A percentile compares a stretch with the other conserved stretches of the same genome.
Conservation (phyloP, 768 basidiomycete genomes). For the Tricholoma sp. region DNA sequence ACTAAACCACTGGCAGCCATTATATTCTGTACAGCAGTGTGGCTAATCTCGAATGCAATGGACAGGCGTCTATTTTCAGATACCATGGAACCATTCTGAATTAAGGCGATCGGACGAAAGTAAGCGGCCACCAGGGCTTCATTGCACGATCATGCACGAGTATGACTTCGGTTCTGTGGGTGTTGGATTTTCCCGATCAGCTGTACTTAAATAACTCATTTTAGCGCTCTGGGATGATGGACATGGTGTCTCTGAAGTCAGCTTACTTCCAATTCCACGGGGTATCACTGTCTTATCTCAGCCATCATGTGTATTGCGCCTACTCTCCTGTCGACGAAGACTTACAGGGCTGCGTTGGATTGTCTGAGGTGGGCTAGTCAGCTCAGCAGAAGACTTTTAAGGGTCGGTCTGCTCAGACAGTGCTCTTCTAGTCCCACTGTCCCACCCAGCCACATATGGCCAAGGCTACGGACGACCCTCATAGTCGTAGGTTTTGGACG, state of each 20-base stretch:
- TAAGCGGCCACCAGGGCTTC: no score
- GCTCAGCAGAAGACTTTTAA: slow-evolving; percentile 33
- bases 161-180: no score
- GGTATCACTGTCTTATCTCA: slow-evolving; percentile 23
- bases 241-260: background rate
- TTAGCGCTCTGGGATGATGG: background rate
- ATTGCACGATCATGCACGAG: no score
- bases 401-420: slow-evolving; percentile 26
- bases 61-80: background rate
- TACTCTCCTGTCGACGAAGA: slow-evolving; percentile 59
- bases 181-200: no score
- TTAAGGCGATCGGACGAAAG: no score
- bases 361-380: slow-evolving; percentile 37
- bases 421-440: slow-evolving; percentile 13
- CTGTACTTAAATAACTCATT: no score
- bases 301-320: slow-evolving; percentile 38
- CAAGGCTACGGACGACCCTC: slow-evolving; percentile 13
- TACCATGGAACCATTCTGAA: no score
- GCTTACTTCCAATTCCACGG: background rate
- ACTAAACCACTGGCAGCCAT: background rate
- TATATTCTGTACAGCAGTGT: background rate
- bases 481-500: slow-evolving; percentile 13
- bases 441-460: slow-evolving; percentile 9
- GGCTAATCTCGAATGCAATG: background rate
- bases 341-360: slow-evolving; percentile 63